Evolutionary conservation across 768 basidiomycete species (phyloP), one percentile per base, ranked within the genome.

Genomic region (Pisolithus tinctorius): DNA sequence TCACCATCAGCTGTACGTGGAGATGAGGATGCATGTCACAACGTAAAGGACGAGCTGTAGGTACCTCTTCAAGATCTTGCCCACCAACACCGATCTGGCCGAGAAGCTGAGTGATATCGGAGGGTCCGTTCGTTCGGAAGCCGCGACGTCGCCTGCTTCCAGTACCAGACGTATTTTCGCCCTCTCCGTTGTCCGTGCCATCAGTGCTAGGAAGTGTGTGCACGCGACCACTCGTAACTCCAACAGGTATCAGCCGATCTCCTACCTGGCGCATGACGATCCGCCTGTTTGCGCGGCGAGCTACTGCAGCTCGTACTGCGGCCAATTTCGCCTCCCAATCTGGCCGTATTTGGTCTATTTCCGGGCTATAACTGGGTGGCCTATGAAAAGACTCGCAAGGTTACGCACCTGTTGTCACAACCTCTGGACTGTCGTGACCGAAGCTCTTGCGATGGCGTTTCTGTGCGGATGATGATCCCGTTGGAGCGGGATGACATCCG

Each of bases 211-310:
- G 66, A 31, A 91, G 71, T 27, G 85, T 71, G 58, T 87, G 86
- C 48, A 88, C 81, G 23, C 90, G 80, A 52, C 84, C 93, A 59
- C 91, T 93, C 2, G 93, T 94, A 54, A 96, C 89, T 26, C 96
- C 96, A 23, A 99, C 91, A 29, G 96, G 96, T 53, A 99, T 88
- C 49, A 99, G 85, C 31, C 94, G 82, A 69, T 98, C 96, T 50
- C 96, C 96, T 30, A 98, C 92, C 69, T 97, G 93, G 41, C 96
- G 84, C 93, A 99, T 98, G 50, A 99, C 88, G 66, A 98, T 95
- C 42, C 96, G 80, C 62, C 96, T 78, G 64, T 95, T 94, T 8
- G 96, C 96, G 26, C 94, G 85, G 53, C 96, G 81, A n/a, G 91
- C 83, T 34, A 93, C 94, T n/a, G 91, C 86, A 30, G 96, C 95